Percentiles rank a stretch among this genome's conserved stretches.
These are phyloP conservation scores for Heterobasidion parviporum DNA, from an alignment of 1,284 basidiomycete species.

Conservation along the genomic window DNA sequence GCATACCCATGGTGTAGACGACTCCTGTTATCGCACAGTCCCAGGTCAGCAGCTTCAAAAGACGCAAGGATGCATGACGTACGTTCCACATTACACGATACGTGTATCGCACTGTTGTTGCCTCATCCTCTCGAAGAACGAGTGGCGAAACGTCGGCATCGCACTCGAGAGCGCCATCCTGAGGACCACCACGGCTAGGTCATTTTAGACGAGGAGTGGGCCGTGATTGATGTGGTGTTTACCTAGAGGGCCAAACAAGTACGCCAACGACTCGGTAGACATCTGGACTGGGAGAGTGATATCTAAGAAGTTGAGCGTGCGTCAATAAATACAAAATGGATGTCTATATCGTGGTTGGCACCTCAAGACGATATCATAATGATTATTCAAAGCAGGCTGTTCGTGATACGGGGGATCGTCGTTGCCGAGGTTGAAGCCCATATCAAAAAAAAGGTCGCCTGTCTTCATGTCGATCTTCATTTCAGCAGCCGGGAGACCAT, in stretches of 20 bases:
- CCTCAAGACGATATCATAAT: constrained; percentile 81
- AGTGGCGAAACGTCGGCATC: constrained; percentile 33
- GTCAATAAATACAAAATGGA: not conserved
- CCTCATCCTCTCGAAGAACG: constrained; percentile 51
- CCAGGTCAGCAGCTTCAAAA: not conserved
- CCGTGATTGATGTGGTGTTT: not conserved
- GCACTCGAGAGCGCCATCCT: constrained; percentile 35
- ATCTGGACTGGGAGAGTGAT: constrained; percentile 67
- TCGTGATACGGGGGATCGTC: constrained; percentile 49
- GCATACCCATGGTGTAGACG: constrained; percentile 75
- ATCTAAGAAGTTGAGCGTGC: constrained; percentile 37
- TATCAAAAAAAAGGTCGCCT: constrained; percentile 82
- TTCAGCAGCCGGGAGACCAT: constrained; percentile 90
- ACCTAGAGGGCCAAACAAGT: constrained; percentile 86
- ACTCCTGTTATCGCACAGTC: constrained; percentile 42
- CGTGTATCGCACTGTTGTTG: constrained; percentile 79
- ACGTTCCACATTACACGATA: constrained; percentile 87
- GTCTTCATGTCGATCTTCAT: constrained; percentile 78
- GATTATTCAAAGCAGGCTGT: constrained; percentile 79
- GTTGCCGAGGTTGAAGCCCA: constrained; percentile 77
- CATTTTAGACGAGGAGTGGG: not conserved
- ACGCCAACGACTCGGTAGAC: constrained; percentile 85
- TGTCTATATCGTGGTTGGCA: constrained; percentile 20
- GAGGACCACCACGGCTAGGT: constrained; percentile 50
- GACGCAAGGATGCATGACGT: constrained; percentile 17